Evolutionary conservation across 257 asterid genomes (phyloP), one percentile per base, ranked within the genome.

Genomic region (Anisodus acutangulus): DNA sequence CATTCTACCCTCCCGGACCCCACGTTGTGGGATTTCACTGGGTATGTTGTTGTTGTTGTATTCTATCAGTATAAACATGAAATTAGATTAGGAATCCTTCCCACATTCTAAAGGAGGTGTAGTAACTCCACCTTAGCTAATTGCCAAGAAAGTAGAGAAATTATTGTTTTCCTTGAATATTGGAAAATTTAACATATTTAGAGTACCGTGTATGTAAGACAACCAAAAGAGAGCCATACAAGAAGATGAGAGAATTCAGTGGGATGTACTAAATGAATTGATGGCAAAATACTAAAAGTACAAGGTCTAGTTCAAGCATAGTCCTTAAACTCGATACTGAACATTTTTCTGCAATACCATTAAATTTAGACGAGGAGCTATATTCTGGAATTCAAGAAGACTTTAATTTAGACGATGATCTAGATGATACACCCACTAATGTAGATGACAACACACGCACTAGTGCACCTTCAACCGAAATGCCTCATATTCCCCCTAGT

Each of bases 271-370:
- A 47, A 51, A 17, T 11, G 80, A 49, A 74, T 6, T 74, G 59
- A 72, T 49, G 81, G 41, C 2, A 45, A 74, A 47, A 19, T 74
- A 74, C 53, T 67, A 45, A 71, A 76, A 51, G 63, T 76, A 76
- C 63, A 6, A 51, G 45, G 64, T 53, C 63, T 19, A 54, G 15
- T 16, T 53, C 82, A 74, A 74, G 58, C 62, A 62, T 4, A 43
- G 13, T 80, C 49, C 69, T 22, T 0, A 22, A 22, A 22, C 26
- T 22, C 0, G 0, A 22, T 0, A 22, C 26, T 22, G 26, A 22
- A 22, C 26, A 22, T 22, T 22, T 22, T 22, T 0, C 26, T 22
- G 26, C 26, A 22, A 22, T 22, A 22, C 26, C 26, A 22, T 22
- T 22, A 22, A 0, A 22, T 22, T 22, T 22, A 22, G 26, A 22